Evolutionary conservation across 2,329 filamentous ascomycete species (phyloP).

Genomic region (Fusarium coicis): DNA sequence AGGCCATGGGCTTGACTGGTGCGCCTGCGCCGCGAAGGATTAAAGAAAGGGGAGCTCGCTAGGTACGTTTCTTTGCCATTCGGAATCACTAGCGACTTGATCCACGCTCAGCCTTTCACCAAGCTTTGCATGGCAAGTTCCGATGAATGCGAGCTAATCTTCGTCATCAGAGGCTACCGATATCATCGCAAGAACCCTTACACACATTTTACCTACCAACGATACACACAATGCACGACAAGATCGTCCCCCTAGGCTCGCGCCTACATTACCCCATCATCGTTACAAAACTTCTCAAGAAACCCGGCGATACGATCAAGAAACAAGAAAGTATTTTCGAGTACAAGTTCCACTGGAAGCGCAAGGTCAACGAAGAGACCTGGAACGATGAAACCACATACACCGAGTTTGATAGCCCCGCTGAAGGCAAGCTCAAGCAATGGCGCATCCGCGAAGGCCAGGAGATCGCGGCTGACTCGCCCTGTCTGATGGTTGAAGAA

Average conservation of each 20-base stretch:
- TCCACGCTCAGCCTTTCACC: not conserved
- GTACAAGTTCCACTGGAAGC: conserved; percentile 86
- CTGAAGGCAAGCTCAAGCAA: conserved; percentile 79
- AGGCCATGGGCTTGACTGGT: conserved; percentile 52
- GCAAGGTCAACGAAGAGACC: conserved; percentile 76
- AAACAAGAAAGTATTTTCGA: conserved; percentile 83
- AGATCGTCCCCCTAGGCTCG: conserved; percentile 62
- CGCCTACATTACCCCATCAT: conserved; percentile 92
- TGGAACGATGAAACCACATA: conserved; percentile 73
- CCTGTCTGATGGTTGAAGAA: conserved; percentile 83
- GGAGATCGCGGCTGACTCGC: conserved; percentile 67
- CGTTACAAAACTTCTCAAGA: conserved; percentile 84
- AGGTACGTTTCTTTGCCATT: conserved; percentile 35
- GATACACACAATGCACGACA: conserved; percentile 51
- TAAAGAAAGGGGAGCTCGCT: conserved; percentile 46
- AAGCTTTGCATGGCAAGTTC: not conserved
- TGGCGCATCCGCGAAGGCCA: conserved; percentile 81
- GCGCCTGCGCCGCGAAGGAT: conserved; percentile 44
- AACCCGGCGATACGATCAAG: conserved; percentile 77
- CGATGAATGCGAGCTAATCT: conserved; percentile 20
- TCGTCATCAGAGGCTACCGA: conserved; percentile 13
- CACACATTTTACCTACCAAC: not conserved
- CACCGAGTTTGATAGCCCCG: conserved; percentile 83
- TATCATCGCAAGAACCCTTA: conserved; percentile 7
- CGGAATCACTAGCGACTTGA: not conserved